Evolutionary conservation across 73 alveolate species (phyloP), one percentile per base, ranked within the genome.

Genomic region (Tetrahymena borealis): DNA sequence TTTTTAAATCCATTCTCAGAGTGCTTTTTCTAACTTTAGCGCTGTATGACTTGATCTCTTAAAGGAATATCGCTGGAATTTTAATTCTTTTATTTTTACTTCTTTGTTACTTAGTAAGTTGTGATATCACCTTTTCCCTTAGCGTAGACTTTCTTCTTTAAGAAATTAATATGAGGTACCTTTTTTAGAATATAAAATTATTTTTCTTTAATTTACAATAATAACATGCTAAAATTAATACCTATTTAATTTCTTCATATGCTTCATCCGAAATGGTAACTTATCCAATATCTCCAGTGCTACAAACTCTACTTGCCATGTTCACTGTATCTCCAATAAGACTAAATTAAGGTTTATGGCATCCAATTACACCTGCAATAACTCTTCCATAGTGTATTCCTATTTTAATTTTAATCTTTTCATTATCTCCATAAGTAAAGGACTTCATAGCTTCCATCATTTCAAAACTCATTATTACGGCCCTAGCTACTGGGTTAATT

Each of bases 371-470:
- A 12, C 99, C 99, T 15, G 99, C 98, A 60, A 98, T 97, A 5
- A 98, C 99, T 60, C 97, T 92, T 12, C 99, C 99, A 93, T 97
- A 97, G 94, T 98, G 99, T 40, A 98, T 96, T 31, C 99, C 99
- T 18, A 98, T 98, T 94, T 98, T 98, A 32, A 98, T 99, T 38
- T 39, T 93, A 1, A 93, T 39, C 20, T 85, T 85, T 9, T 92
- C 95, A 7, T 38, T 37, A 40, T 93, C 90, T 6, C 95, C 95
- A 85, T 40, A 93, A 24, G 39, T 93, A 31, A 93, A 93, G 39
- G 78, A 38, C 40, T 93, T 93, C 3, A 90, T 43, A 33, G 40
- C 35, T 18, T 93, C 95, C 93, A 85, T 79, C 95, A 93, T 93
- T 79, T 93, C 95, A 33, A 79, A 79, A 20, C 93, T 38, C 91